Evolutionary conservation across 345 rosid genomes (phyloP), one percentile per base, ranked within the genome.

Genomic region (Eutrema japonicum): DNA sequence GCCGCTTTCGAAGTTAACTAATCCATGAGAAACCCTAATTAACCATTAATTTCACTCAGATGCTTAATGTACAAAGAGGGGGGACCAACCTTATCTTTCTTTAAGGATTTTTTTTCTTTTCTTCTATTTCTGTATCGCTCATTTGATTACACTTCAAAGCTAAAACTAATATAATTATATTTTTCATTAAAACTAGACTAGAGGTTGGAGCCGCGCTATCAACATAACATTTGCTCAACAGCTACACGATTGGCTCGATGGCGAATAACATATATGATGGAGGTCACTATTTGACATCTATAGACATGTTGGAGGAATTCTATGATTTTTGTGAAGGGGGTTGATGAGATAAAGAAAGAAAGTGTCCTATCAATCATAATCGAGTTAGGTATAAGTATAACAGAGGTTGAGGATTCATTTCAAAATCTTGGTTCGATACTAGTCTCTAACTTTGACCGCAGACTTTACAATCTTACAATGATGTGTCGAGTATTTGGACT

Each of bases 11-110:
- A 74, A 30, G 57, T 57, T 48, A 74, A 57, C 60, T 48, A 66
- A 74, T 74, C 72, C 58, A 48, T 16, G 72, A 74, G 77, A 74
- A 73, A 57, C 77, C 77, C 77, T 74, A n/a, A n/a, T n/a, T n/a
- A 74, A 57, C 77, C 66, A 74, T 66, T 38, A 38, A 52, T 66
- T 74, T 57, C 72, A 48, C 71, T 58, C 14, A 10, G 64, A 18
- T 58, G 42, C 60, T 55, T 32, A 10, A 55, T 55, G 41, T n/a
- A 33, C 45, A 57, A 3, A 37, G 64, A 6, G 35, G 64, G 46
- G 64, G 64, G 64, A 37, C 64, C 46, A 37, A 10, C 18, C 46
- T 58, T 22, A 22, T 22, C 14, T 58, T 33, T 56, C 27, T n/a
- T 55, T n/a, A 35, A 14, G 35, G 42, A 14, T 33, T 49, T n/a